Conservation (phyloP, 345 rosid species). For the Citrus inodora region DNA sequence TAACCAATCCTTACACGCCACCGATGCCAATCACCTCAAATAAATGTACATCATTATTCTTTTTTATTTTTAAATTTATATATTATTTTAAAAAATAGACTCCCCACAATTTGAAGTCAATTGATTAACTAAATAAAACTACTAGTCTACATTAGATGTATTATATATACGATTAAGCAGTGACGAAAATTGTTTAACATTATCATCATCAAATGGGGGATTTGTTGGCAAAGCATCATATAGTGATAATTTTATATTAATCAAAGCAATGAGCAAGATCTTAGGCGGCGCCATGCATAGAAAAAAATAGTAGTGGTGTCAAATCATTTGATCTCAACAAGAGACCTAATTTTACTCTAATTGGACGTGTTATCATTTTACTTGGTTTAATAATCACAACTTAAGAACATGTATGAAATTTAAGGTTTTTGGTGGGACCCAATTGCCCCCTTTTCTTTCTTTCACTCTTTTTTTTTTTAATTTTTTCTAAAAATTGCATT, state of each 20-base stretch:
- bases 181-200: not conserved
- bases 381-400: constrained; percentile 26
- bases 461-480: not conserved
- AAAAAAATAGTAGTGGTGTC: constrained; percentile 18
- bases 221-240: constrained; percentile 1
- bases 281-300: constrained; percentile 10
- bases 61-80: too few relatives aligned
- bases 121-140: too few relatives aligned
- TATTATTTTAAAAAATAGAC: too few relatives aligned
- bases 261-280: not conserved
- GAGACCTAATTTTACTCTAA: constrained; percentile 14
- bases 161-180: not conserved
- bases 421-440: constrained; percentile 17
- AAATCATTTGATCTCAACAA: constrained; percentile 17
- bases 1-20: too few relatives aligned
- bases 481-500: not conserved
- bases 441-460: not conserved
- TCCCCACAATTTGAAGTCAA: too few relatives aligned
- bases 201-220: not conserved
- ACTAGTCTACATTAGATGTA: too few relatives aligned
- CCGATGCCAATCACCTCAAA: too few relatives aligned
- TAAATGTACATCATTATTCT: too few relatives aligned
- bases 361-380: constrained; percentile 2
- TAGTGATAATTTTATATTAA: not conserved
- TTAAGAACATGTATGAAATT: constrained; percentile 9